Percentiles rank a stretch among this genome's conserved stretches.
Evolutionary conservation across 805 yeast genomes (phyloP).

Genomic region (Brettanomyces naardenensis): DNA sequence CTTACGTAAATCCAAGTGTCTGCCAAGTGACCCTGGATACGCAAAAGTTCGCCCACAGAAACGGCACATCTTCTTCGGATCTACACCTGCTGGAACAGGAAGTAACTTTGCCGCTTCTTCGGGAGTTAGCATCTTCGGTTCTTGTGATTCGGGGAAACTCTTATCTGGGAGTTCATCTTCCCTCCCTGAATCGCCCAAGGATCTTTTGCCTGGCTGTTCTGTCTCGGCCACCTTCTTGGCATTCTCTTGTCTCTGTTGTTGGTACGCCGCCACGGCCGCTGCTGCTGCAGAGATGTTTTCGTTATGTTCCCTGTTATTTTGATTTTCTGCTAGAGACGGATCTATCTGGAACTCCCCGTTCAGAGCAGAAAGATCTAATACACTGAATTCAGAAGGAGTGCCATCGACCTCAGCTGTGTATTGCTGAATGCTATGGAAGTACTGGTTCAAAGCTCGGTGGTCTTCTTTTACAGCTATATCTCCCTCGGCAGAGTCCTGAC

Average conservation of each 20-base stretch:
- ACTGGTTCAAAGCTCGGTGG: conserved; percentile 22
- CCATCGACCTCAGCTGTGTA: conserved; percentile 17
- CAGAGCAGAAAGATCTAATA: conserved; percentile 12
- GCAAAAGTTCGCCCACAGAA: conserved; percentile 49
- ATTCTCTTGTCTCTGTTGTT: conserved; percentile 7
- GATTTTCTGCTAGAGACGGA: conserved; percentile 12
- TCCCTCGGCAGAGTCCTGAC: too few species aligned
- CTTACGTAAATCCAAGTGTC: conserved; percentile 49
- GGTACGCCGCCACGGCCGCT: conserved; percentile 18
- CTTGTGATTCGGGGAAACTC: neutral
- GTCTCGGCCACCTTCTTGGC: neutral
- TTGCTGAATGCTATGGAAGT: conserved; percentile 18
- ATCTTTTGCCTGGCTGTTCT: neutral
- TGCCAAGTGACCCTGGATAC: conserved; percentile 51
- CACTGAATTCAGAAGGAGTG: conserved; percentile 3
- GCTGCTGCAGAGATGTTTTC: conserved; percentile 15
- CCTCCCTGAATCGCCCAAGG: neutral
- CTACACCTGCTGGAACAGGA: conserved; percentile 17
- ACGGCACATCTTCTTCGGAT: conserved; percentile 33
- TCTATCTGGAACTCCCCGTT: conserved; percentile 21
- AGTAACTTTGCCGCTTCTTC: conserved; percentile 54
- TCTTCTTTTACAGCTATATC: conserved; percentile 11
- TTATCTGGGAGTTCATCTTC: too few species aligned
- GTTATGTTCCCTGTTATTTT: conserved; percentile 5
- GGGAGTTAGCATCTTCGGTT: conserved; percentile 42